Evolutionary conservation across 2,329 filamentous ascomycete species (phyloP).

Genomic region (Canariomyces notabilis): DNA sequence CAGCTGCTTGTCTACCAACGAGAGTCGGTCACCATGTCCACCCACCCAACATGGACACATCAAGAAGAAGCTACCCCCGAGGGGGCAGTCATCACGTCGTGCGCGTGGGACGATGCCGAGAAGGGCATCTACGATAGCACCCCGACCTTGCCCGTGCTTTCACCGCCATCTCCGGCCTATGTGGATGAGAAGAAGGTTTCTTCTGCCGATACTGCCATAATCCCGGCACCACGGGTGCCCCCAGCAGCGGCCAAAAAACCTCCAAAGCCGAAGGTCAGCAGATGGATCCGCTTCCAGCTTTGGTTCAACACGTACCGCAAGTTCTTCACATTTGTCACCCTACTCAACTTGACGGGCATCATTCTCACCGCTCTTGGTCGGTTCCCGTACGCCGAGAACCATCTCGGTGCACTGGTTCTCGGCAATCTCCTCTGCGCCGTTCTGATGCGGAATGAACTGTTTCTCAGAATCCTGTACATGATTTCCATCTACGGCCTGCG

Average conservation of each 20-base stretch:
- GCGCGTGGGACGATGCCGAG: constrained; percentile 31
- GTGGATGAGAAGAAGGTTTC: constrained; percentile 22
- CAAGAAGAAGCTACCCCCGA: constrained; percentile 16
- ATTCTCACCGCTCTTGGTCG: constrained; percentile 30
- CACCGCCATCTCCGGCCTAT: constrained; percentile 22
- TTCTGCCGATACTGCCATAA: constrained; percentile 27
- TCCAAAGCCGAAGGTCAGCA: constrained; percentile 26
- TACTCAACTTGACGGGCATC: constrained; percentile 34
- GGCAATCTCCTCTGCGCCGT: constrained; percentile 37
- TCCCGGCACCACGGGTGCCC: constrained; percentile 29
- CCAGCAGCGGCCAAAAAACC: constrained; percentile 13
- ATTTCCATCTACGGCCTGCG: constrained; percentile 35
- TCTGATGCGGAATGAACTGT: constrained; percentile 37
- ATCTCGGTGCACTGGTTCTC: constrained; percentile 36
- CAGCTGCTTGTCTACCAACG: not conserved
- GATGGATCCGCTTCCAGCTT: constrained; percentile 33
- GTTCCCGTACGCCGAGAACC: constrained; percentile 35
- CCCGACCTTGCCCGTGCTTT: constrained; percentile 21
- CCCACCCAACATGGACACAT: constrained; percentile 9
- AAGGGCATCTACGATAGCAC: constrained; percentile 32
- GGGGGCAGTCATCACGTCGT: constrained; percentile 9
- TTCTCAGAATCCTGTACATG: constrained; percentile 34
- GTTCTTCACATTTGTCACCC: constrained; percentile 35
- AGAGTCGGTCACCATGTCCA: not conserved
- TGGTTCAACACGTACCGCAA: constrained; percentile 40